Percentiles rank a stretch among this genome's conserved stretches.
Evolutionary conservation across 1,139 yeast genomes (phyloP).

Genomic region (Nakaseomyces nivariensis): DNA sequence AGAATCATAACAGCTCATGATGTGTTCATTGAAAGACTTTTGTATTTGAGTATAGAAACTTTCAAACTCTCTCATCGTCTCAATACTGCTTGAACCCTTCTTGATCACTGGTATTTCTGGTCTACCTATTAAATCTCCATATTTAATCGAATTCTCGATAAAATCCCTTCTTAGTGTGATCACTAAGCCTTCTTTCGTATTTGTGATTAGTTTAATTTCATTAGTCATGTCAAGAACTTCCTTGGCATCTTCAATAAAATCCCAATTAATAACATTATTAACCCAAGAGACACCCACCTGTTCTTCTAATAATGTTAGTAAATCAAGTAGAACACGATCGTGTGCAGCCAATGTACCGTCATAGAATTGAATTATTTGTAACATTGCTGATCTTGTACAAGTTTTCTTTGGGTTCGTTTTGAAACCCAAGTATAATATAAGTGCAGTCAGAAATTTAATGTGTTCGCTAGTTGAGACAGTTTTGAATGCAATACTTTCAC

Average conservation of each 20-base stretch:
- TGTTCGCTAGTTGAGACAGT: slow-evolving; percentile 17
- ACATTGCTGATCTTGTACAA: slow-evolving; percentile 40
- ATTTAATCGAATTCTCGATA: slow-evolving; percentile 40
- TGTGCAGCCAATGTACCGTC: slow-evolving; percentile 51
- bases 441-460: slow-evolving; percentile 35
- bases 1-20: slow-evolving; percentile 41
- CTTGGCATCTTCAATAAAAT: slow-evolving; percentile 38
- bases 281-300: slow-evolving; percentile 48
- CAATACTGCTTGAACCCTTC: slow-evolving; percentile 6
- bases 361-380: slow-evolving; percentile 42
- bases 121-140: slow-evolving; percentile 28
- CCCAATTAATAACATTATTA: slow-evolving; percentile 54
- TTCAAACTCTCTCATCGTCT: slow-evolving; percentile 4
- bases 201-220: slow-evolving; percentile 37
- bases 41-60: slow-evolving; percentile 24
- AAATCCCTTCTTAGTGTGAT: slow-evolving; percentile 46
- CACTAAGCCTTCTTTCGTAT: slow-evolving; percentile 41
- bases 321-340: slow-evolving; percentile 51
- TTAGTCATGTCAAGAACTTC: slow-evolving; percentile 37
- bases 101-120: slow-evolving; percentile 5
- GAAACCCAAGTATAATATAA: slow-evolving; percentile 39
- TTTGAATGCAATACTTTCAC: slow-evolving; percentile 33
- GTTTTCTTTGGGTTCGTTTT: slow-evolving; percentile 38
- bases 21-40: slow-evolving; percentile 1
- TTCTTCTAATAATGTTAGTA: slow-evolving; percentile 50